Evolutionary conservation across 202 grass and related monocot species (phyloP).

Genomic region (Panicum hallii): DNA sequence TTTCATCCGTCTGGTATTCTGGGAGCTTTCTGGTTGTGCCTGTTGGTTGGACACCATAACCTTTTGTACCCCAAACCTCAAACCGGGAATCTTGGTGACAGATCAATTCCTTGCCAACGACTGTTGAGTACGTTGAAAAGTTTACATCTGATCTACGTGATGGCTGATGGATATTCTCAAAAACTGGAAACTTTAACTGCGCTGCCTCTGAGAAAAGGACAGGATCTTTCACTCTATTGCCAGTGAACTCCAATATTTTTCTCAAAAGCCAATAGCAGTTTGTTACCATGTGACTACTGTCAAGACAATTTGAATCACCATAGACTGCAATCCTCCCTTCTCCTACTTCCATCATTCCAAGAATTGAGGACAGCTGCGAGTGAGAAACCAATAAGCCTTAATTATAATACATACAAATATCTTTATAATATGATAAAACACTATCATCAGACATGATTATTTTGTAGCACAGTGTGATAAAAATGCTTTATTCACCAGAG

Average conservation of each 20-base stretch:
- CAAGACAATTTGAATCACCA: conserved; percentile 98
- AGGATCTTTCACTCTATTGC: conserved; percentile 78
- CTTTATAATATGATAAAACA: conserved; percentile 13
- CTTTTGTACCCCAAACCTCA: conserved; percentile 87
- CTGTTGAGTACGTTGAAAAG: conserved; percentile 83
- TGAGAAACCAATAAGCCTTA: conserved; percentile 42
- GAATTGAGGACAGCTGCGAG: conserved; percentile 76
- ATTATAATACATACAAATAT: not conserved
- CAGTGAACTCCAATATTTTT: conserved; percentile 92
- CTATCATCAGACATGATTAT: conserved; percentile 2
- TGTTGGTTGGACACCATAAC: conserved; percentile 68
- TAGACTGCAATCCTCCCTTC: conserved; percentile 79
- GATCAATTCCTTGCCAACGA: conserved; percentile 81
- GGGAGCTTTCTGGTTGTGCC: conserved; percentile 75
- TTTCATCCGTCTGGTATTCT: conserved; percentile 56
- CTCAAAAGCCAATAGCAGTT: conserved; percentile 97
- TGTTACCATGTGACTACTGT: conserved; percentile 99
- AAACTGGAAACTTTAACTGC: conserved; percentile 65
- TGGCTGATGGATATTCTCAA: conserved; percentile 57
- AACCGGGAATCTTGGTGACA: conserved; percentile 86
- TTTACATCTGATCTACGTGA: conserved; percentile 82
- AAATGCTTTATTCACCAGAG: conserved; percentile 12
- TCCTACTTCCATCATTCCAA: conserved; percentile 77
- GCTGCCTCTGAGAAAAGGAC: conserved; percentile 80
- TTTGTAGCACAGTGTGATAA: not conserved